Conservation (phyloP, 208 protist species). For the Tritrichomonas foetus region DNA sequence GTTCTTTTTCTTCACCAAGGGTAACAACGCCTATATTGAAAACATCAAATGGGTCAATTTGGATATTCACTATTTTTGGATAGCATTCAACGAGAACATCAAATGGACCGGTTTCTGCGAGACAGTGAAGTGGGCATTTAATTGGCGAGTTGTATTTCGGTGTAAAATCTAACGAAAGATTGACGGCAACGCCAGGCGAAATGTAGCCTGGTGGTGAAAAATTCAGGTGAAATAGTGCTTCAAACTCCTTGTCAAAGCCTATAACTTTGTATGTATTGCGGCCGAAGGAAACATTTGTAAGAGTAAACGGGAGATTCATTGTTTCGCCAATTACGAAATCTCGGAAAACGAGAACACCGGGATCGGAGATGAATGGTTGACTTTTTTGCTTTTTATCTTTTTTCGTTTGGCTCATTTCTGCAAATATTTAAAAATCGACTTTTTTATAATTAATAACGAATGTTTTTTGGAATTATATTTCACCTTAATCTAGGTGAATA, state of each 20-base stretch:
- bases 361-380: background rate
- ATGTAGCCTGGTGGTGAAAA: background rate
- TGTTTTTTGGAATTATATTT: too few relatives aligned
- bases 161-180: background rate
- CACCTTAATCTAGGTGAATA: too few relatives aligned
- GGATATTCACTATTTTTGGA: slow-evolving; percentile 19
- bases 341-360: slow-evolving; percentile 4
- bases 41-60: slow-evolving; percentile 37
- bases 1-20: slow-evolving; percentile 16
- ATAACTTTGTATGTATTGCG: background rate
- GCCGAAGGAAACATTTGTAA: slow-evolving; percentile 20
- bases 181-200: background rate
- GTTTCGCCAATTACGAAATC: background rate
- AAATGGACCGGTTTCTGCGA: background rate
- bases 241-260: slow-evolving; percentile 27
- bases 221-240: background rate
- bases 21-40: slow-evolving; percentile 8
- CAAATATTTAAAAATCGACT: too few relatives aligned
- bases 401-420: too few relatives aligned
- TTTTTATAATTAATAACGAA: too few relatives aligned
- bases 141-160: slow-evolving; percentile 9
- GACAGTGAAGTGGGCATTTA: background rate
- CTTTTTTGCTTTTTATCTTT: background rate
- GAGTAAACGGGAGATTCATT: background rate
- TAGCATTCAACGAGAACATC: background rate